phyloP scores from a whole-genome alignment of 306 rosid species.

The Senna tora region DNA sequence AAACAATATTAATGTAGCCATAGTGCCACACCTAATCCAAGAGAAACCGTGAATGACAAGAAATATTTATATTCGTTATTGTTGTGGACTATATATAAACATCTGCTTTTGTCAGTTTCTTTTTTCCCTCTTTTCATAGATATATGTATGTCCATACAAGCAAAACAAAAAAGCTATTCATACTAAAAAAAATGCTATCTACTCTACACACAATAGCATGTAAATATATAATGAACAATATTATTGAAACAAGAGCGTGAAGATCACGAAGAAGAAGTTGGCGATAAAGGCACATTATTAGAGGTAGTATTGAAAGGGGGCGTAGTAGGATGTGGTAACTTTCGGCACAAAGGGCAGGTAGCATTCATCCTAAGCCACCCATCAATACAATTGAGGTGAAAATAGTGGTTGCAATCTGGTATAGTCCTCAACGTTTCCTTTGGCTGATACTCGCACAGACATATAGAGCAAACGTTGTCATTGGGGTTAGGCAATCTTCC shows the following conservation, averaged over 20 bases:
- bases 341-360: conserved; percentile 63
- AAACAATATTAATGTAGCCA: too few species aligned
- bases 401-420: conserved; percentile 62
- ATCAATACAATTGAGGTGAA: conserved; percentile 56
- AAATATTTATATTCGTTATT: too few species aligned
- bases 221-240: too few species aligned
- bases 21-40: too few species aligned
- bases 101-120: too few species aligned
- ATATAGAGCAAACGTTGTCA: conserved; percentile 57
- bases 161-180: too few species aligned
- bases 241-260: not conserved
- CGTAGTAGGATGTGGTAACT: conserved; percentile 40
- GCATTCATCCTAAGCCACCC: conserved; percentile 64
- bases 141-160: too few species aligned
- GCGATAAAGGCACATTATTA: not conserved
- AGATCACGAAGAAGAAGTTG: not conserved
- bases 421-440: conserved; percentile 57
- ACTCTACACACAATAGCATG: too few species aligned
- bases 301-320: conserved; percentile 5
- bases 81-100: too few species aligned
- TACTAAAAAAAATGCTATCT: too few species aligned
- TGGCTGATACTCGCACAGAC: conserved; percentile 59
- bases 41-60: too few species aligned
- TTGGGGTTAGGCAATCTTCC: conserved; percentile 51
- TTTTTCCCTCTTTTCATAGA: too few species aligned